Base-by-base conservation (phyloP, 2,329 filamentous ascomycete genomes). In the Aspergillus sp. region DNA sequence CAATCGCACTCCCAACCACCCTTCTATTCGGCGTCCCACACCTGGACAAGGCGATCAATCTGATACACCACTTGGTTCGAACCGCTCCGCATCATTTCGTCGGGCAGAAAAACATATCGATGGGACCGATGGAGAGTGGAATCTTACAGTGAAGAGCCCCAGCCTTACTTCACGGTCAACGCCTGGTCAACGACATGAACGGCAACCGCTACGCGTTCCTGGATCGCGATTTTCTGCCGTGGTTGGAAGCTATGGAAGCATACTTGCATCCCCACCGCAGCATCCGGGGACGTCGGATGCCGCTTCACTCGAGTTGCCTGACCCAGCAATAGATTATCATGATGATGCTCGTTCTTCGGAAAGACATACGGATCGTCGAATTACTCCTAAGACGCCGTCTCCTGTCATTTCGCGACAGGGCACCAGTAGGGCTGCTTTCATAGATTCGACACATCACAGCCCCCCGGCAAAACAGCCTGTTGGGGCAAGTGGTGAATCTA, bases 231-330 rank as follows among this genome's bases (percentile, higher is more conserved):
- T 75, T 47, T 70, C 69, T 7, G 67, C 70, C 20, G 63, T 63
- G 15, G 66, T 81, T 64, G 80, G 76, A 36, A 80, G 79, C 62
- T 89, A 89, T 78, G 86, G 86, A 45, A 88, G 85, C 68, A 87
- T 89, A 63, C 73, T 86, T 9, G 80, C 81, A 7, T 83, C 82
- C 26, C 83, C 83, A 2, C 80, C 80, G 4, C 63, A 64, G 12
- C 63, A 66, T 26, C 56, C 63, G 12, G 65, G 56, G 3, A 68
- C 66, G 30, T 71, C 74, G 49, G 71, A 71, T 20, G 77, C 81
- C 30, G 80, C 81, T 15, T 80, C 79, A 0, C 77, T 89, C 18
- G 79, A 84, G 64, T 78, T 89, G 15, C 87, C 87, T 4, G 85
- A 81, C 56, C 85, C 87, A 26, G 86, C 86, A 3, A 65, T 87